Evolutionary conservation across 2,329 filamentous ascomycete genomes (phyloP).

Genomic region (Botrytis medusae): DNA sequence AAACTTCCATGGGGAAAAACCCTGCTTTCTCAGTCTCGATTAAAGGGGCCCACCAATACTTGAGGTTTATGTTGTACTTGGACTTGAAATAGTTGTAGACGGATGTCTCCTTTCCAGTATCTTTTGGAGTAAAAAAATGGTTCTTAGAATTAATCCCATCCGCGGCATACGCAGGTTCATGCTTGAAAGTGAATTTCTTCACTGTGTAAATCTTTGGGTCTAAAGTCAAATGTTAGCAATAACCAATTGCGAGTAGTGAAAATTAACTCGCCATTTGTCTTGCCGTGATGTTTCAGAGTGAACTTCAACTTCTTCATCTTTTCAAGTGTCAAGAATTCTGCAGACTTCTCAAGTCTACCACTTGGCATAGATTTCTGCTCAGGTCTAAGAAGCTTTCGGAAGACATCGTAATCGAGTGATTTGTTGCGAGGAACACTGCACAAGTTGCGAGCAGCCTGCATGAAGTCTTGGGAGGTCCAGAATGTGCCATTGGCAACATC

Average conservation of each 20-base stretch:
- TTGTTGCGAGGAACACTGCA: constrained; percentile 34
- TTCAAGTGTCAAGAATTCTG: constrained; percentile 55
- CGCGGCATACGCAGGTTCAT: constrained; percentile 41
- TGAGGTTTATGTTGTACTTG: constrained; percentile 54
- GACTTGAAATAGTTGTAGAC: constrained; percentile 57
- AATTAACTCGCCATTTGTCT: constrained; percentile 39
- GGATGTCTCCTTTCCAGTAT: constrained; percentile 43
- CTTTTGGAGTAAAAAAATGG: constrained; percentile 54
- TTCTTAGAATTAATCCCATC: constrained; percentile 52
- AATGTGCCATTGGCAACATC: constrained; percentile 93
- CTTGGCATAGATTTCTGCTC: constrained; percentile 5
- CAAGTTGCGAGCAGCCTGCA: constrained; percentile 40
- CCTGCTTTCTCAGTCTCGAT: constrained; percentile 56
- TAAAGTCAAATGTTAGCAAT: constrained; percentile 20
- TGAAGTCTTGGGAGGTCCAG: constrained; percentile 56
- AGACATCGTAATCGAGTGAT: constrained; percentile 28
- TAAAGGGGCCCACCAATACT: constrained; percentile 53
- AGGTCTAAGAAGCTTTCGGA: constrained; percentile 32
- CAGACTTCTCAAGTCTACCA: constrained; percentile 41
- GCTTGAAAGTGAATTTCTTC: constrained; percentile 49
- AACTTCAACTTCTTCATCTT: constrained; percentile 58
- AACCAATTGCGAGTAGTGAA: neutral
- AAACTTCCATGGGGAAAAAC: constrained; percentile 62
- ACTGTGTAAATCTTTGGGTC: constrained; percentile 53
- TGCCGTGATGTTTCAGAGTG: constrained; percentile 53